Base-by-base conservation (phyloP, 495 filamentous ascomycete genomes). In the Platismatia glauca region DNA sequence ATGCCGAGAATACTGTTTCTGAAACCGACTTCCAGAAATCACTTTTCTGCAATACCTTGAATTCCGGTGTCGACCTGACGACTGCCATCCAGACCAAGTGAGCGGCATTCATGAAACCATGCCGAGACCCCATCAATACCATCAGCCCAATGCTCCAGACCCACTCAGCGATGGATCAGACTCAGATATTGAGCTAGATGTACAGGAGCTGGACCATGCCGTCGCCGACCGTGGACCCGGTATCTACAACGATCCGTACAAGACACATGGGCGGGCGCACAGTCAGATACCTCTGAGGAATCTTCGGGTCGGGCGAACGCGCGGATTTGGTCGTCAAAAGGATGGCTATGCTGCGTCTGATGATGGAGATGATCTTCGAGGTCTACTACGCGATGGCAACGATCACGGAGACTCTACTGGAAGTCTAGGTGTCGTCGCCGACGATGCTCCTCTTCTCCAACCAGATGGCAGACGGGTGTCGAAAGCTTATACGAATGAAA, bases 131-230 rank as follows among this genome's bases (percentile, higher is more conserved):
- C 66, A 70, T 60, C 48, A 65, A 73, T 77, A 75, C 61, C 74
- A 79, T 59, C 74, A 81, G 67, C 76, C 73, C 60, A 77, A 73
- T 48, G 71, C 75, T 64, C 79, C 81, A 70, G 77, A 81, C 69
- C 81, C 78, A 38, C 75, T 74, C 56, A 65, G 71, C 61, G 76
- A 82, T 69, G 78, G 81, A 58, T 82, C 82, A 57, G 81, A 86
- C 64, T 84, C 83, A 58, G 88, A 89, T 50, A 72, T 78, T 52
- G 80, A 82, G 64, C 76, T 90, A 57, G 86, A 91, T 63, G 68
- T 85, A 58, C 80, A 90, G 67, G 89, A 91, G 78, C 82, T 91
- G 43, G 87, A 89, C 66, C 86, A 85, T 20, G 72, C 72, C 31
- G 73, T 78, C 24, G 72, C 76, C 31, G 65, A 73, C 39, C 71